Evolutionary conservation across 169 alveolate genomes (phyloP).

Genomic region (Cyclospora cayetanensis): DNA sequence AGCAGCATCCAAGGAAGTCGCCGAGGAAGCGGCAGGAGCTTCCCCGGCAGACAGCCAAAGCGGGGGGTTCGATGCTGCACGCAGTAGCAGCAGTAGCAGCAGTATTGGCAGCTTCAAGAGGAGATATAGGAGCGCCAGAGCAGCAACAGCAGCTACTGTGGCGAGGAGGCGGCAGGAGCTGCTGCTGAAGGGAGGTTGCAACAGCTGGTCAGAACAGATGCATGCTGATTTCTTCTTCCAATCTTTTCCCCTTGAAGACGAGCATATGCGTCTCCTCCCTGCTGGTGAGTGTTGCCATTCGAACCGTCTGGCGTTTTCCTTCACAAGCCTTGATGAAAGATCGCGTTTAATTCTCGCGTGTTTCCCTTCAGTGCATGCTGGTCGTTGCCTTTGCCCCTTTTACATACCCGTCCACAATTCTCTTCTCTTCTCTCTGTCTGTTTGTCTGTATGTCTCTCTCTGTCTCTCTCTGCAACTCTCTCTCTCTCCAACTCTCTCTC

Average conservation of each 20-base stretch:
- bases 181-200: slow-evolving; percentile 21
- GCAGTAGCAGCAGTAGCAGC: slow-evolving; percentile 15
- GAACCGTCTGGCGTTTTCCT: too few relatives aligned
- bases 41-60: background rate
- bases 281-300: background rate
- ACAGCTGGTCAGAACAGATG: slow-evolving; percentile 7
- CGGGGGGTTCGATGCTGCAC: background rate
- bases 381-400: too few relatives aligned
- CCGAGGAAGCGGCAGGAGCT: background rate
- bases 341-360: too few relatives aligned
- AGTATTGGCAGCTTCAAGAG: background rate
- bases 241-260: slow-evolving; percentile 1
- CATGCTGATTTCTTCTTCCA: slow-evolving; percentile 1
- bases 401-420: too few relatives aligned
- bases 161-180: background rate
- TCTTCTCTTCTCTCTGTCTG: too few relatives aligned
- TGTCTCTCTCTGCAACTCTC: too few relatives aligned
- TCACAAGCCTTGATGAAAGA: too few relatives aligned
- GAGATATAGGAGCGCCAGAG: background rate
- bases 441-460: too few relatives aligned
- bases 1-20: background rate
- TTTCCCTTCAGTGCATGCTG: too few relatives aligned
- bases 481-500: too few relatives aligned
- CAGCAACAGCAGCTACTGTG: slow-evolving; percentile 23
- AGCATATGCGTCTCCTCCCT: background rate